Evolutionary conservation across 768 basidiomycete species (phyloP), one percentile per base, ranked within the genome.

Genomic region (Naganishia antarctica): DNA sequence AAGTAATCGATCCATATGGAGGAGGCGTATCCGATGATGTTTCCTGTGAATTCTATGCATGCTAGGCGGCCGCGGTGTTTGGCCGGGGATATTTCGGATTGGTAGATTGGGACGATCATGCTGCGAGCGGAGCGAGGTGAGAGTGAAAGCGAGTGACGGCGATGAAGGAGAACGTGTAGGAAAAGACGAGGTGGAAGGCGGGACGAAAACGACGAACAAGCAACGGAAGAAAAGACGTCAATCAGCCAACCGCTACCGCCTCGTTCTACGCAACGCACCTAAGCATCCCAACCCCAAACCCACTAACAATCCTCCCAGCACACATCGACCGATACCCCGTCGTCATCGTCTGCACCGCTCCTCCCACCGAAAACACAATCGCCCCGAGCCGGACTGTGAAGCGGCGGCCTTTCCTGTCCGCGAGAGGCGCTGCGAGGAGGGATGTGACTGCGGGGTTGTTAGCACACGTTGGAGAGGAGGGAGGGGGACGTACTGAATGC

Each of bases 31-130:
- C 93, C 93, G 48, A 90, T 80, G 70, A 96, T 86, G 73, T 94
- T 94, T 67, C 87, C 87, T 2, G 92, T 93, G 74, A 96, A 96
- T 72, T 96, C 92, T 84, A 96, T 91, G 71, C 90, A 92, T 1
- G 91, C 93, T 44, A 96, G 81, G 44, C 89, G 86, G 50, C 93
- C 93, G 69, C 93, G 85, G 87, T 93, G 90, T 70, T 88, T 83
- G 2, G 93, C 89, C 31, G 93, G 92, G 4, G 90, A 92, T 49
- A 96, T 91, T 80, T 97, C 93, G 70, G 89, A 91, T 28, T 57
- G 50, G 28, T 66, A 68, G 32, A 68, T 71, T 12, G 68, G 68
- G 4, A 69, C 68, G 66, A 92, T 91, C n/a, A 90, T 92, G 45
- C 90, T 91, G 37, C 34, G 34, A 37, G 34, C 34, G 34, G 34